Evolutionary conservation across 306 rosid genomes (phyloP), one percentile per base, ranked within the genome.

Genomic region (Herpetospermum pedunculosum): DNA sequence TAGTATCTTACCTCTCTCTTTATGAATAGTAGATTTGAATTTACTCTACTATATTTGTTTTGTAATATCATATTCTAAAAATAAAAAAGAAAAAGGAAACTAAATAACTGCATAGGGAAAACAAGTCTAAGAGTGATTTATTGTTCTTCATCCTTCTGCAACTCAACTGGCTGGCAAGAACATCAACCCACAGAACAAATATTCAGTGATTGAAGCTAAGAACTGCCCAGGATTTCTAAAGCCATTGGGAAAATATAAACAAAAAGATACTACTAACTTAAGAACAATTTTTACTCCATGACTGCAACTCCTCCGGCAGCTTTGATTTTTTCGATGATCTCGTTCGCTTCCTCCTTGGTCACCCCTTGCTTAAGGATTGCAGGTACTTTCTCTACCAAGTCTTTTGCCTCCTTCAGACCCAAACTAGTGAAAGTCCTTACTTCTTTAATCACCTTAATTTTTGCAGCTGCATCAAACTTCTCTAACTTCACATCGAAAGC

Each of bases 291-390:
- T 60, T 8, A 75, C 71, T 60, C 78, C 78, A 75, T 75, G 6
- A 75, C 71, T 43, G 78, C 78, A 75, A 75, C 78, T 46, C 77
- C 77, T 43, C 77, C 77, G 41, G 77, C 77, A n/a, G 71, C 77
- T 48, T 75, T 75, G 25, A 75, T 58, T 21, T 75, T 75, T 50
- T 75, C 77, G 30, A 75, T 75, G 5, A 75, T 75, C 16, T 12
- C 19, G 34, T 75, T 75, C 0, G 70, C 77, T 26, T 75, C 77
- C 29, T 75, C 77, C 26, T 58, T 75, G 57, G 77, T 43, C 18
- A 75, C 71, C 40, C 77, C 77, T 34, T 75, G 77, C 26, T 75
- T 75, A n/a, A 75, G 70, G 40, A 75, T 32, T 25, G 77, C 77
- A 40, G 77, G 77, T 25, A 46, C 44, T 54, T 57, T 75, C 71